Evolutionary conservation across 768 basidiomycete genomes (phyloP).

Genomic region (Pisolithus marmoratus): DNA sequence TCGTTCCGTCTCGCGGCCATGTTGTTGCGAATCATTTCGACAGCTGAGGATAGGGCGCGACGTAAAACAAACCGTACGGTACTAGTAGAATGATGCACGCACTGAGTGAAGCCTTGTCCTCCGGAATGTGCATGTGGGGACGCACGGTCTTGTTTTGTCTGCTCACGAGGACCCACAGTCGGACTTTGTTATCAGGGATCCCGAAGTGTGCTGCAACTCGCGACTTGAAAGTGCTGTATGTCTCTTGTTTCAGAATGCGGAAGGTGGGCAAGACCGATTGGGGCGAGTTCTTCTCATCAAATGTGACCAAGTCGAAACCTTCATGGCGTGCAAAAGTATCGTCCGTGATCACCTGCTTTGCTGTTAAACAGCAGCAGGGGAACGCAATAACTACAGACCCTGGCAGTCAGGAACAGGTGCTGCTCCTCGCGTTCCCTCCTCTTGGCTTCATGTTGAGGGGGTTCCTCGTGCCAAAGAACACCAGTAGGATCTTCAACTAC

Average conservation of each 20-base stretch:
- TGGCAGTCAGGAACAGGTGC: constrained; percentile 94
- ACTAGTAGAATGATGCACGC: constrained; percentile 25
- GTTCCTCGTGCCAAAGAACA: constrained; percentile 96
- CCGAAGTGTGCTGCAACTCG: constrained; percentile 87
- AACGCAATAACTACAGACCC: constrained; percentile 39
- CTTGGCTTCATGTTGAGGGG: constrained; percentile 87
- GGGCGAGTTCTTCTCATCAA: constrained; percentile 97
- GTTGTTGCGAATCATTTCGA: constrained; percentile 94
- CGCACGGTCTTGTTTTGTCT: constrained; percentile 99
- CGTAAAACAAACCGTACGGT: neutral
- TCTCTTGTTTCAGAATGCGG: constrained; percentile 92
- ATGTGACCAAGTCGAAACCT: constrained; percentile 94
- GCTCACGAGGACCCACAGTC: constrained; percentile 98
- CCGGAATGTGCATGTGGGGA: constrained; percentile 93
- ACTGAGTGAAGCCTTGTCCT: constrained; percentile 91
- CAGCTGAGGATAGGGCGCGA: constrained; percentile 52
- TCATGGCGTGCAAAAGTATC: constrained; percentile 92
- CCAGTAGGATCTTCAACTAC: constrained; percentile 98
- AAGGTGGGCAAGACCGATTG: constrained; percentile 92
- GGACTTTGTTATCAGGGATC: constrained; percentile 80
- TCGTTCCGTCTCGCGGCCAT: constrained; percentile 97
- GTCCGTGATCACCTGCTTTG: constrained; percentile 81
- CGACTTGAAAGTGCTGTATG: constrained; percentile 87
- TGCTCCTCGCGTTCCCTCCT: constrained; percentile 97
- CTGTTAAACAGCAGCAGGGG: neutral